Conservation (phyloP, 768 basidiomycete genomes). For the Amanita pseudoporphyria region DNA sequence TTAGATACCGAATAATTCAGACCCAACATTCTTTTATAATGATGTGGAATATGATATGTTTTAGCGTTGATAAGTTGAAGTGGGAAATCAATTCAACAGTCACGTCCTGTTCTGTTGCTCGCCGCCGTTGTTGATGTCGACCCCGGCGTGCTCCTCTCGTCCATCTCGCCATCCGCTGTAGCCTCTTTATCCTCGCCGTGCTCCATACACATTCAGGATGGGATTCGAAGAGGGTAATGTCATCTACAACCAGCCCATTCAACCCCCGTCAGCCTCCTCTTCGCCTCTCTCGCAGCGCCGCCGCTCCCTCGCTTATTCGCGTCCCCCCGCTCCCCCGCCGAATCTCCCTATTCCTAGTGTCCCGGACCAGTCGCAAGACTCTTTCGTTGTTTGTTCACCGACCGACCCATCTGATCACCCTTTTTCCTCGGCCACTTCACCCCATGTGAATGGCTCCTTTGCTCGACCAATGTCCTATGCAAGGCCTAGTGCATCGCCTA, state of each 20-base stretch:
- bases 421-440: constrained; percentile 16
- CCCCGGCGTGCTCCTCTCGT: neutral
- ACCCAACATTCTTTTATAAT: constrained; percentile 23
- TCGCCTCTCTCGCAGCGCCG: constrained; percentile 45
- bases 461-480: constrained; percentile 27
- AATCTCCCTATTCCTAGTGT: constrained; percentile 65
- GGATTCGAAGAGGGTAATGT: constrained; percentile 22
- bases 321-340: constrained; percentile 65
- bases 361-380: constrained; percentile 27
- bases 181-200: neutral
- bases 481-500: constrained; percentile 33
- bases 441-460: constrained; percentile 18
- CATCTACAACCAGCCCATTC: constrained; percentile 23
- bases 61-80: neutral
- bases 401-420: constrained; percentile 16
- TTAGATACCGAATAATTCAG: constrained; percentile 25
- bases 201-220: constrained; percentile 2
- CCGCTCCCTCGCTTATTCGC: constrained; percentile 54
- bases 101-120: neutral
- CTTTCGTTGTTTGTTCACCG: constrained; percentile 11
- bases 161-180: neutral
- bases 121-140: constrained; percentile 5
- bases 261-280: constrained; percentile 14
- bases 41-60: constrained; percentile 6
- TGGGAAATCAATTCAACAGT: neutral